Base-by-base conservation (phyloP, 345 rosid genomes). In the Streptanthus diversifolius region DNA sequence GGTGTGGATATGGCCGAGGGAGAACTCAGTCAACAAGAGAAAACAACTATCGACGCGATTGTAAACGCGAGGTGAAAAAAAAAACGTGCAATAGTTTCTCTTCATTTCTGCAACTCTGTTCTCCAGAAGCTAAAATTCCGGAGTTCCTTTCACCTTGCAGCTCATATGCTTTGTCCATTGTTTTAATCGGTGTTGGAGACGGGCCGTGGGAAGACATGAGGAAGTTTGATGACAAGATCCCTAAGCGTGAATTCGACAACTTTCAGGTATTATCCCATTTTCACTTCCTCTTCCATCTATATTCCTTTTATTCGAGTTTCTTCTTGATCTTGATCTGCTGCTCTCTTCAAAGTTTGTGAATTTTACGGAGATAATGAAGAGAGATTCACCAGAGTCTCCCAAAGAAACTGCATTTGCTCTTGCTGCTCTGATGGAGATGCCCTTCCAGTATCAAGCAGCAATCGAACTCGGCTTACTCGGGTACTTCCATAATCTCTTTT, bases 361-460 rank as follows among this genome's bases (percentile, higher is more conserved):
- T 74, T 92, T 92, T 17, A 92, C 89, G 1, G 86, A 79, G 40
- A 90, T 90, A 24, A 92, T 86, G 96, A 47, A 76, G 10, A 84
- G 86, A 77, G 72, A 81, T 58, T 66, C 51, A 37, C 74, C 78
- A 75, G 30, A 35, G 17, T 22, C 78, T 0, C 82, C 82, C 64
- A 93, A 88, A 83, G 97, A 93, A 81, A 60, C 91, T 5, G 90
- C 87, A 7, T 92, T 92, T 85, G 97, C 98, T 62, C 95, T 92
- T 59, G 86, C 95, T 40, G 85, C 98, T 25, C 80, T 93, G 53
- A 93, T 93, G 98, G 98, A 93, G 81, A 86, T 90, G 41, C 98
- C 97, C 5, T 22, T 87, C 27, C 97, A 93, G 63, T 90, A 88
- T 63, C 88, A 78, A 76, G 97, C 97, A 75, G 76, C 85, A 22